Evolutionary conservation across 2,329 filamentous ascomycete genomes (phyloP).

Genomic region (Colletotrichum neosansevieriae): DNA sequence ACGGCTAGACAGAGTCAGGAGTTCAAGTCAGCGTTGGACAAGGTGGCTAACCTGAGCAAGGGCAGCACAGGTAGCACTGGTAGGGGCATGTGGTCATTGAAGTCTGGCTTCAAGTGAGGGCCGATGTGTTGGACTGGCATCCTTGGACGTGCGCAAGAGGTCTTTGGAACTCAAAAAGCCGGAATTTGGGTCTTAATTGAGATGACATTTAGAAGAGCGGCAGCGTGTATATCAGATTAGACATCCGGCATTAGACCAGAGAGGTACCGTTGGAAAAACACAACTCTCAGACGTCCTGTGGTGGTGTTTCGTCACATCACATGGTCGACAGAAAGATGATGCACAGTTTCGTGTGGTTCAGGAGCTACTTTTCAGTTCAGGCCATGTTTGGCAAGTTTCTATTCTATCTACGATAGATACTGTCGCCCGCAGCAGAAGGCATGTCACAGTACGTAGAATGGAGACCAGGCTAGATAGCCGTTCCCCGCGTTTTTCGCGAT

Average conservation of each 20-base stretch:
- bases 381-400: conserved; percentile 42
- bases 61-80: conserved; percentile 59
- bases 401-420: conserved; percentile 42
- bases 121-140: not conserved
- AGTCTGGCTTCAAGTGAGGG: conserved; percentile 41
- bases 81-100: conserved; percentile 66
- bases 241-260: not conserved
- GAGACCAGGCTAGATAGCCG: conserved; percentile 75
- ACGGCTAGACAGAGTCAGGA: conserved; percentile 76
- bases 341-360: conserved; percentile 32
- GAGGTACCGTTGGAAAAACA: too few relatives aligned
- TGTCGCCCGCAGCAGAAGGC: conserved; percentile 41
- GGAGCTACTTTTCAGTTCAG: conserved; percentile 43
- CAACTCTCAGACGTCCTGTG: rapidly evolving
- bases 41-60: conserved; percentile 79
- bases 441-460: conserved; percentile 57
- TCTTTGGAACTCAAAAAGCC: not conserved
- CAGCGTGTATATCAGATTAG: not conserved
- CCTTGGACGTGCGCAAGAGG: too few relatives aligned
- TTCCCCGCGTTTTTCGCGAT: conserved; percentile 80
- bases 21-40: conserved; percentile 84
- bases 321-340: not conserved
- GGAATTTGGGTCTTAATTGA: not conserved
- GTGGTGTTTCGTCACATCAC: conserved; percentile 2
- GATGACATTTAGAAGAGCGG: too few relatives aligned